Evolutionary conservation across 2,329 filamentous ascomycete species (phyloP).

Genomic region (Cercospora brassicicola): DNA sequence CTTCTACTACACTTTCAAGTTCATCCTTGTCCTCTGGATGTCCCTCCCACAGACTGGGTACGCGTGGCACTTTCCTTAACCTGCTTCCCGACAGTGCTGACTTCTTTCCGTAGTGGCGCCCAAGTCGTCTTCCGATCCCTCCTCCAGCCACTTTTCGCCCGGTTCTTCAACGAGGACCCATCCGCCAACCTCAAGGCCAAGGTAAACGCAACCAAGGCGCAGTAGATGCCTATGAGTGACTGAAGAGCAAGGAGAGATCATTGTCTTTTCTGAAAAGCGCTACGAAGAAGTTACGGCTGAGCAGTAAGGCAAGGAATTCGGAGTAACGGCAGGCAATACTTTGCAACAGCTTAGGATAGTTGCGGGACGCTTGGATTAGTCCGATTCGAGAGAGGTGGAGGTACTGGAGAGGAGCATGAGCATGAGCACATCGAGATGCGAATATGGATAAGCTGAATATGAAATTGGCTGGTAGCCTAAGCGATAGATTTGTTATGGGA

Average conservation of each 20-base stretch:
- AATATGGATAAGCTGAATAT: constrained; percentile 4
- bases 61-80: constrained; percentile 41
- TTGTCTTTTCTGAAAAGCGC: neutral
- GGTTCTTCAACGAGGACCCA: constrained; percentile 76
- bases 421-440: constrained; percentile 9
- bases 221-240: constrained; percentile 26
- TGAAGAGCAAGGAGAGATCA: neutral
- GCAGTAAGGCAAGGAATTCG: neutral
- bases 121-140: constrained; percentile 97
- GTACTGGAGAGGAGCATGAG: neutral
- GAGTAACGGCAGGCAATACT: neutral
- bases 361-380: neutral
- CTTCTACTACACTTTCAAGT: constrained; percentile 99
- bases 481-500: constrained; percentile 13
- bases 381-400: neutral
- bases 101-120: constrained; percentile 66
- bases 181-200: constrained; percentile 84
- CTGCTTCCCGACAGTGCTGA: constrained; percentile 17
- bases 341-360: neutral
- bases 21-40: constrained; percentile 95
- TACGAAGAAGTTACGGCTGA: neutral
- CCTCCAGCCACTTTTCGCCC: constrained; percentile 84
- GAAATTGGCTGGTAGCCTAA: constrained; percentile 6
- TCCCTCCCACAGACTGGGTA: constrained; percentile 92
- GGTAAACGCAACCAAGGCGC: constrained; percentile 45